These are phyloP conservation scores for Cryphonectria carpinicola DNA, from an alignment of 2,329 filamentous ascomycete genomes.

Conservation along the genomic window DNA sequence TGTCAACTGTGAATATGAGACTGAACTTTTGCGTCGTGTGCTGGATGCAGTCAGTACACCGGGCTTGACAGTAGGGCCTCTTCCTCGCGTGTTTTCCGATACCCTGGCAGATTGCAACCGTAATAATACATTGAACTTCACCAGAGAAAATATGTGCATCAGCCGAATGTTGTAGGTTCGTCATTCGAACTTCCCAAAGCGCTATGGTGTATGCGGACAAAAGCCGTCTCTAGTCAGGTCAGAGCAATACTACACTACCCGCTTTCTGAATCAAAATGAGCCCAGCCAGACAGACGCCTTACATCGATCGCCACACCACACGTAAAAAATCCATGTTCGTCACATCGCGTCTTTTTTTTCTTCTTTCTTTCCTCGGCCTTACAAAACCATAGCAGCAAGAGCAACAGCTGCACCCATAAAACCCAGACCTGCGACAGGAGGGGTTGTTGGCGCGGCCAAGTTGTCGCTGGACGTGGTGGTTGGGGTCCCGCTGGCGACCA, in stretches of 20 bases:
- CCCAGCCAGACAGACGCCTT: not conserved
- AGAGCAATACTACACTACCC: not conserved
- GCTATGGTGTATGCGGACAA: not conserved
- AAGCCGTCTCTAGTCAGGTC: not conserved
- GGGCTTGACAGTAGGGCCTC: not conserved
- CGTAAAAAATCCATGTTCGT: not conserved
- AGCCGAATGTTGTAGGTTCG: not conserved
- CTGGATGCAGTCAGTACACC: not conserved
- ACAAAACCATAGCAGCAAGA: conserved; percentile 24
- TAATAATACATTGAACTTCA: not conserved
- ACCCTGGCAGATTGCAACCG: conserved; percentile 2
- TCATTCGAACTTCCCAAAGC: not conserved
- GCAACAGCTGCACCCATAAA: conserved; percentile 25
- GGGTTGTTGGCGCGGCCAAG: conserved; percentile 10
- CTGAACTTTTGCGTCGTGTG: not conserved
- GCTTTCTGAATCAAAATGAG: not conserved
- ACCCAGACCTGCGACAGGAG: conserved; percentile 22
- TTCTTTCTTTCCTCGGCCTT: not conserved
- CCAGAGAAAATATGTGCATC: not conserved
- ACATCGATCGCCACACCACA: not conserved
- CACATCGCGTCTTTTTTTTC: not conserved
- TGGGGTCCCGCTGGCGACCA: conserved; percentile 17
- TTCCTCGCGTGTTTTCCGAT: not conserved
- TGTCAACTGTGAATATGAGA: not conserved
- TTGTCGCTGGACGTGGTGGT: conserved; percentile 16